Evolutionary conservation across 2,329 filamentous ascomycete species (phyloP).

Genomic region (Ophiostoma ips): DNA sequence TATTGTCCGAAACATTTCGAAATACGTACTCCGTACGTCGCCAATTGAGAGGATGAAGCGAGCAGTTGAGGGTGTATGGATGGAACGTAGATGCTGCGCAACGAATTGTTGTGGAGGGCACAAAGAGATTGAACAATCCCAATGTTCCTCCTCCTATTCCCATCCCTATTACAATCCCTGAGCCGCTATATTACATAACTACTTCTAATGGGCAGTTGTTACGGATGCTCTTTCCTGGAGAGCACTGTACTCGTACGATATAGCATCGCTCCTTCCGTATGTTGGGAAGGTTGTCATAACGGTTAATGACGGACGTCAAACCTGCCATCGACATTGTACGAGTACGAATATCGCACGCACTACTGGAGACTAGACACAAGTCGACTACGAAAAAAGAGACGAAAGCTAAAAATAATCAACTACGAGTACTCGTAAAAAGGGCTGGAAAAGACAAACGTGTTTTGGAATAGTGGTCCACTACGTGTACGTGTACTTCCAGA

Average conservation of each 20-base stretch:
- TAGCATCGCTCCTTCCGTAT: no score
- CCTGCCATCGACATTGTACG: no score
- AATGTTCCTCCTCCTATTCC: neutral
- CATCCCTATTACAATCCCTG: no score
- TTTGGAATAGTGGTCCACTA: no score
- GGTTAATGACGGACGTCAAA: neutral
- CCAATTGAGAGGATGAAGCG: neutral
- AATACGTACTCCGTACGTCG: neutral
- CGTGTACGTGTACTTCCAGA: no score
- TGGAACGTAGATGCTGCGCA: constrained; percentile 2
- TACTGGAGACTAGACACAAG: neutral
- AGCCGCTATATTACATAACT: no score
- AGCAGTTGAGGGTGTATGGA: constrained; percentile 2
- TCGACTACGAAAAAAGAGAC: neutral
- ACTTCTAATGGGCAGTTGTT: no score
- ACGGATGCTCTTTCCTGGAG: neutral
- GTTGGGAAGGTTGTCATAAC: no score
- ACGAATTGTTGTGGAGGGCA: neutral
- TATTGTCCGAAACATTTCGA: no score
- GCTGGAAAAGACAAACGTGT: neutral
- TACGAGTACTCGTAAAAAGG: no score
- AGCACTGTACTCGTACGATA: neutral
- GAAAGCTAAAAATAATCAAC: no score
- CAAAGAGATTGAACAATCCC: neutral
- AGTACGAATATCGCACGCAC: no score